Conservation (phyloP, 2,329 filamentous ascomycete genomes). For the Aspergillus latus region DNA sequence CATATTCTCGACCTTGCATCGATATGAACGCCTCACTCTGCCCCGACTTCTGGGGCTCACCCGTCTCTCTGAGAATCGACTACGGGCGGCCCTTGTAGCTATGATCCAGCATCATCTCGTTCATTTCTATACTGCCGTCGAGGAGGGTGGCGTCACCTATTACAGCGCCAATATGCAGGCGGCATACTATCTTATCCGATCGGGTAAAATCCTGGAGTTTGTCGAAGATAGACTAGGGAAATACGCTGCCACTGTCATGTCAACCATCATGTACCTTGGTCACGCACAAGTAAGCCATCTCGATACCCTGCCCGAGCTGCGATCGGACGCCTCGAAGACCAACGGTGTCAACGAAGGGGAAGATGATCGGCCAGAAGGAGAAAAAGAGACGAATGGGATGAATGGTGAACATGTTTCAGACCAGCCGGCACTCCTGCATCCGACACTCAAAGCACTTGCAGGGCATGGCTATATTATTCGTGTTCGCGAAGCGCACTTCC, state of each 20-base stretch:
- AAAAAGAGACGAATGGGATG: slow-evolving; percentile 12
- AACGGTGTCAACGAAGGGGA: slow-evolving; percentile 26
- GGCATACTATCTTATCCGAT: slow-evolving; percentile 78
- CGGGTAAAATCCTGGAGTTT: slow-evolving; percentile 76
- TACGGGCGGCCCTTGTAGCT: slow-evolving; percentile 78
- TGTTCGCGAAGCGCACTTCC: slow-evolving; percentile 42
- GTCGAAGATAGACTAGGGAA: slow-evolving; percentile 72
- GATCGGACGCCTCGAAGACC: slow-evolving; percentile 20
- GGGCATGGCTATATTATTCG: slow-evolving; percentile 44
- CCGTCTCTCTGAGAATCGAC: slow-evolving; percentile 68
- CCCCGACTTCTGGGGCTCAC: slow-evolving; percentile 69
- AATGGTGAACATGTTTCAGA: slow-evolving; percentile 26
- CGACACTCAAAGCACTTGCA: slow-evolving; percentile 41
- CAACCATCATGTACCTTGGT: slow-evolving; percentile 73
- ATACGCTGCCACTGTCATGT: slow-evolving; percentile 71
- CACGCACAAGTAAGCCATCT: slow-evolving; percentile 62
- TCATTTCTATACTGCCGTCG: slow-evolving; percentile 66
- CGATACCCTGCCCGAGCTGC: slow-evolving; percentile 39
- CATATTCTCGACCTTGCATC: slow-evolving; percentile 77
- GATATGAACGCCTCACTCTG: slow-evolving; percentile 73
- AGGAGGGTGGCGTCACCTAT: slow-evolving; percentile 63
- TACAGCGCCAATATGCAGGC: slow-evolving; percentile 82
- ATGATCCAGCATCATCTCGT: slow-evolving; percentile 87
- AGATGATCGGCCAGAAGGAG: slow-evolving; percentile 23
- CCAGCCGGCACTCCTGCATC: slow-evolving; percentile 31